Conservation (phyloP, 345 rosid species). For the Eucalyptus cloeziana region DNA sequence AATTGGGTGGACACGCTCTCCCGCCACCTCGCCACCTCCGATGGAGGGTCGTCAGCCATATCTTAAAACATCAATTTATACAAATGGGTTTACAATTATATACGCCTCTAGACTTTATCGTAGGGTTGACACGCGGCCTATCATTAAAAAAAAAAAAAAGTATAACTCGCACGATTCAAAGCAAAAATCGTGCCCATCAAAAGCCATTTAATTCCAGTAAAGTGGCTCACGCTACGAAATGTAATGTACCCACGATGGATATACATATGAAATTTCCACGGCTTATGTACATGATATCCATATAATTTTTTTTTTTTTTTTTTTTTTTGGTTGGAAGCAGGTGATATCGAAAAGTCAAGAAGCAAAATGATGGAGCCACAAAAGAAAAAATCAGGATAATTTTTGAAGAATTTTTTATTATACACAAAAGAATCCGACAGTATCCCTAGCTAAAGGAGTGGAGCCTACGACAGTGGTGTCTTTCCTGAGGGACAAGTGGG, state of each 20-base stretch:
- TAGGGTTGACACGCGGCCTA: fast-evolving
- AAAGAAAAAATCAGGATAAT: not conserved
- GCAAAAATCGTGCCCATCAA: not conserved
- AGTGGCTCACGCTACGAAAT: not conserved
- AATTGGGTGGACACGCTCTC: not conserved
- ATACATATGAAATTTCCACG: not conserved
- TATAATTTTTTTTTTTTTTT: not conserved
- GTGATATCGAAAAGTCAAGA: not conserved
- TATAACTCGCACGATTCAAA: not conserved
- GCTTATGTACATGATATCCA: not conserved
- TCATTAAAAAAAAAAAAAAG: too few species aligned
- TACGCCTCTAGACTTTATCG: fast-evolving
- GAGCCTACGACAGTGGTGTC: not conserved
- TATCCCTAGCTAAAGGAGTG: not conserved
- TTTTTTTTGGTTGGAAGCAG: not conserved
- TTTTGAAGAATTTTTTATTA: not conserved
- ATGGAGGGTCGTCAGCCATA: not conserved
- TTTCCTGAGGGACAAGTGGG: not conserved
- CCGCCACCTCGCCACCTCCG: not conserved
- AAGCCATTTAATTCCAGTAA: not conserved
- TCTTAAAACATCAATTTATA: not conserved
- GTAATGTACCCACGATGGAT: not conserved
- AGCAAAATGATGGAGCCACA: not conserved
- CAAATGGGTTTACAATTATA: not conserved
- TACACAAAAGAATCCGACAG: not conserved